A percentile compares a stretch with the other conserved stretches of the same genome.
These are phyloP conservation scores for Stereocaulon alpinum DNA, from an alignment of 495 filamentous ascomycete genomes.

Conservation along the genomic window DNA sequence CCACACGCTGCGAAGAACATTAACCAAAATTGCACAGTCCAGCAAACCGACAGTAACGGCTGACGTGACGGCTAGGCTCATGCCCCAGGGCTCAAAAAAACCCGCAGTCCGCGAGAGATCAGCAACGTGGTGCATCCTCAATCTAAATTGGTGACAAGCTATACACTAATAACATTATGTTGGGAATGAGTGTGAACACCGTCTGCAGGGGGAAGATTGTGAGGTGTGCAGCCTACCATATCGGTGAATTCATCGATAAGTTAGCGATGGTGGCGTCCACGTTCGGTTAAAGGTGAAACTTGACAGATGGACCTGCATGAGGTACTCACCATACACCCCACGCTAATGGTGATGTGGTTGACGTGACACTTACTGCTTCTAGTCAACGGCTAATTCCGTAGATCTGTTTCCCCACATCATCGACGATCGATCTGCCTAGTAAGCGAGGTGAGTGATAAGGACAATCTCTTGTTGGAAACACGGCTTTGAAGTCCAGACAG, in stretches of 20 bases:
- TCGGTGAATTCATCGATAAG: background rate
- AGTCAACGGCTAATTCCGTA: background rate
- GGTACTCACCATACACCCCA: background rate
- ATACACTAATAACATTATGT: background rate
- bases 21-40: background rate
- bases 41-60: background rate
- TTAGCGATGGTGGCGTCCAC: background rate
- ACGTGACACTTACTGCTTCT: background rate
- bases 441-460: too few relatives aligned
- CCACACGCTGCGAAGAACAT: background rate
- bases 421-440: too few relatives aligned
- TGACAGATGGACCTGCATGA: slow-evolving; percentile 2
- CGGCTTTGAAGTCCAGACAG: too few relatives aligned
- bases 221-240: background rate
- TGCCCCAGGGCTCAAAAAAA: background rate
- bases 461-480: too few relatives aligned
- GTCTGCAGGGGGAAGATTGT: background rate
- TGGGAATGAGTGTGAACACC: background rate
- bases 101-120: background rate
- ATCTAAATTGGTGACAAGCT: background rate
- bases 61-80: background rate
- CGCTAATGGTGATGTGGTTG: background rate
- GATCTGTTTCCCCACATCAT: background rate
- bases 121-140: background rate
- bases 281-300: too few relatives aligned